phyloP scores from a whole-genome alignment of 2,329 filamentous ascomycete species.

The Diaporthe citrichinensis region DNA sequence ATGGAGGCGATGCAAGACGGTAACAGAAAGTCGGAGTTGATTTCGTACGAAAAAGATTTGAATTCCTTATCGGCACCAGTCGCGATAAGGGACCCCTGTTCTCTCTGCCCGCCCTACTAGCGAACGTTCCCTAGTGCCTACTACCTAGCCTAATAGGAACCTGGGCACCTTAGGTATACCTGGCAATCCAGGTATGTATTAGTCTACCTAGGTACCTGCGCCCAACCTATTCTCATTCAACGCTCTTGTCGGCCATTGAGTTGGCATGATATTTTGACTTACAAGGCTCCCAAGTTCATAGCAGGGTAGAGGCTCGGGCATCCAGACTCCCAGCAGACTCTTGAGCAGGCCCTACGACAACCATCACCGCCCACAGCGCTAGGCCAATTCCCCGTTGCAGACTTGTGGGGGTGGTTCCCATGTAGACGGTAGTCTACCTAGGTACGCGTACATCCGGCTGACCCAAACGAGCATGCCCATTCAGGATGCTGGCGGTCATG shows the following conservation, averaged over 20 bases:
- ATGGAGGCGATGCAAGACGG: conserved; percentile 2
- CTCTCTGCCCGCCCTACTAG: not conserved
- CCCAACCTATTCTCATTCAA: too few species aligned
- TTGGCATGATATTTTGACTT: not conserved
- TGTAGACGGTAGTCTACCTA: not conserved
- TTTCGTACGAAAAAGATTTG: conserved; percentile 15
- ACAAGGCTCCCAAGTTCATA: too few species aligned
- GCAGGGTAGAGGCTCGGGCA: not conserved
- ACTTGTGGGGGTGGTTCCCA: not conserved
- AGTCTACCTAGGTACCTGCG: not conserved
- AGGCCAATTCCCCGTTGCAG: not conserved
- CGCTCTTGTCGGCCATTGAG: too few species aligned
- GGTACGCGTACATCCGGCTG: not conserved
- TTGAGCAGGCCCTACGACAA: not conserved
- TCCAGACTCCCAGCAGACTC: not conserved
- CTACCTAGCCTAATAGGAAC: not conserved
- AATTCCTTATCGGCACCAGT: conserved; percentile 13
- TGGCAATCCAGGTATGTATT: not conserved
- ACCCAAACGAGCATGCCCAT: not conserved
- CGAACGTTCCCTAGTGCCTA: not conserved
- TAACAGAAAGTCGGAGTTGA: not conserved
- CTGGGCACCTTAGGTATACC: not conserved
- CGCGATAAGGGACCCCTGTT: conserved; percentile 27
- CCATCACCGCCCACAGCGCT: not conserved
- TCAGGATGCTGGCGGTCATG: conserved; percentile 2